A percentile compares a stretch with the other conserved stretches of the same genome.
phyloP scores from a whole-genome alignment of 2,329 filamentous ascomycete genomes.

The Fusarium robinianum region DNA sequence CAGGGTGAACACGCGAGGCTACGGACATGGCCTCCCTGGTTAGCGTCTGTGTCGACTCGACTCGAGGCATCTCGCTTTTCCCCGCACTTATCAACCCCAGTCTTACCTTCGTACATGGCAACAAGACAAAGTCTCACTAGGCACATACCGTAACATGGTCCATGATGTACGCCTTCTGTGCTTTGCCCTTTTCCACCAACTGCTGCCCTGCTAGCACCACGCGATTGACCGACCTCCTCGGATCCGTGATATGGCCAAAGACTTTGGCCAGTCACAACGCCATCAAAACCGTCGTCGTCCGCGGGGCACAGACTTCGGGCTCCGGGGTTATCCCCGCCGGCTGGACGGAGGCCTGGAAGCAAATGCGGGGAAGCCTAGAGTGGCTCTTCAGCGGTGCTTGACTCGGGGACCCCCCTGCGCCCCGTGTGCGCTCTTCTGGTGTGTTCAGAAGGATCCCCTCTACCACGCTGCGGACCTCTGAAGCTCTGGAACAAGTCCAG shows the following conservation, averaged over 20 bases:
- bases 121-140: conserved; percentile 1
- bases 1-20: conserved; percentile 1
- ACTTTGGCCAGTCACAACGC: conserved; percentile 16
- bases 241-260: conserved; percentile 28
- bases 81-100: conserved; percentile 22
- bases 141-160: conserved; percentile 17
- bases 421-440: conserved; percentile 6
- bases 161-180: conserved; percentile 10
- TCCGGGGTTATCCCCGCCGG: conserved; percentile 34
- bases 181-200: conserved; percentile 12
- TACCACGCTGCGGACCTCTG: conserved; percentile 1
- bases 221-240: conserved; percentile 28
- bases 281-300: conserved; percentile 17
- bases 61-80: conserved; percentile 21
- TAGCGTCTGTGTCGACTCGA: conserved; percentile 11
- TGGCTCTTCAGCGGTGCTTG: conserved; percentile 17
- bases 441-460: neutral
- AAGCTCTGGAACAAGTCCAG: conserved; percentile 3
- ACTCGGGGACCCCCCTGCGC: conserved; percentile 21
- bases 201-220: conserved; percentile 18
- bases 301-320: conserved; percentile 19
- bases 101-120: too few relatives aligned
- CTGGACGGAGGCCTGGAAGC: conserved; percentile 28
- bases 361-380: conserved; percentile 34
- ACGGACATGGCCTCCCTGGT: conserved; percentile 12